A percentile compares a stretch with the other conserved stretches of the same genome.
Evolutionary conservation across 495 filamentous ascomycete genomes (phyloP).

Genomic region (Penicillium riverlandense): DNA sequence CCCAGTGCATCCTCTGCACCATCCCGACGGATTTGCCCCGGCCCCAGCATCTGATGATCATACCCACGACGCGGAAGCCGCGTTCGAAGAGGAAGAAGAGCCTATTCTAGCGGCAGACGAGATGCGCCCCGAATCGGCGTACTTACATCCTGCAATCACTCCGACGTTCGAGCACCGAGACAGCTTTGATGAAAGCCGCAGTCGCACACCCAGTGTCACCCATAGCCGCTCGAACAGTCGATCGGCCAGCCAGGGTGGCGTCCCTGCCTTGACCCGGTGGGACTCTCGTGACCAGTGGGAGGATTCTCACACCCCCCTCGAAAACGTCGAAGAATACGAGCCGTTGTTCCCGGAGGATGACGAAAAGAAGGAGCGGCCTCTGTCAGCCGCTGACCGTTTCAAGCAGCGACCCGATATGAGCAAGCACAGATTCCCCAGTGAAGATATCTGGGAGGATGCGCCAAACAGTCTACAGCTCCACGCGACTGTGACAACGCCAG

Average conservation of each 20-base stretch:
- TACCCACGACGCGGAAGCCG: slow-evolving; percentile 1
- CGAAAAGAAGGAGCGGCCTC: slow-evolving; percentile 51
- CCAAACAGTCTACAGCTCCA: slow-evolving; percentile 79
- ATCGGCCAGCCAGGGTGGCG: slow-evolving; percentile 52
- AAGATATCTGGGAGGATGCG: slow-evolving; percentile 95
- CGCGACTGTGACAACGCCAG: slow-evolving; percentile 78
- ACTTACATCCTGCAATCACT: slow-evolving; percentile 66
- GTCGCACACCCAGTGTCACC: slow-evolving; percentile 45
- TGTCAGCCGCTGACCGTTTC: slow-evolving; percentile 51
- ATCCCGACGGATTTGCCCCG: slow-evolving; percentile 51
- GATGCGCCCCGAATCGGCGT: slow-evolving; percentile 68
- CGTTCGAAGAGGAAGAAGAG: slow-evolving; percentile 41
- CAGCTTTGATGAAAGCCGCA: slow-evolving; percentile 50
- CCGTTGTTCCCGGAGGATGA: slow-evolving; percentile 84
- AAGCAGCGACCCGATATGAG: slow-evolving; percentile 54
- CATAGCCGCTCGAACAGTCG: slow-evolving; percentile 69
- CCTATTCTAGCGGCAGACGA: slow-evolving; percentile 93
- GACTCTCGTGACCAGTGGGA: slow-evolving; percentile 47
- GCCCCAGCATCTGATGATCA: slow-evolving; percentile 16
- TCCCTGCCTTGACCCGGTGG: slow-evolving; percentile 39
- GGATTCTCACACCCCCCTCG: slow-evolving; percentile 60
- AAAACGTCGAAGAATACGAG: slow-evolving; percentile 91
- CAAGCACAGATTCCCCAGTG: slow-evolving; percentile 80
- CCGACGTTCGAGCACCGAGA: slow-evolving; percentile 54
- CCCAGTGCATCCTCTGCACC: slow-evolving; percentile 54